phyloP scores from a whole-genome alignment of 768 basidiomycete species.

The Pisolithus albus region DNA sequence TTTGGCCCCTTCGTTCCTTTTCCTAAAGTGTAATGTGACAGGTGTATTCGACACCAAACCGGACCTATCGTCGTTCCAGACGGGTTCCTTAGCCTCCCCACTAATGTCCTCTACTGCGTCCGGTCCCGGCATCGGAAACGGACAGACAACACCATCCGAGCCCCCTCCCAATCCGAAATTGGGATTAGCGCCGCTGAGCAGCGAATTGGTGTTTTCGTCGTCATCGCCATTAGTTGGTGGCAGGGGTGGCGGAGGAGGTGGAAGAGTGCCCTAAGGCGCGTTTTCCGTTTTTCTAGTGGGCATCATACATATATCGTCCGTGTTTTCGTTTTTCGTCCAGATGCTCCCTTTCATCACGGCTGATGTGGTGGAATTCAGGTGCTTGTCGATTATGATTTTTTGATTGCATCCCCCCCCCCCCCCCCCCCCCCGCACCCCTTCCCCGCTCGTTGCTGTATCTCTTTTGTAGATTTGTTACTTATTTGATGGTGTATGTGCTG shows the following conservation, averaged over 20 bases:
- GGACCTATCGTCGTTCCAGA: conserved; percentile 29
- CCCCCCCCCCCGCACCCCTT: no score
- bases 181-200: conserved; percentile 33
- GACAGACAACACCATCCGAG: conserved; percentile 5
- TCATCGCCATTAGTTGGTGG: conserved; percentile 12
- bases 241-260: neutral
- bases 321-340: no score
- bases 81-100: conserved; percentile 14
- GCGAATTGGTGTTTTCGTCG: conserved; percentile 26
- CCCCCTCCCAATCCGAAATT: conserved; percentile 32
- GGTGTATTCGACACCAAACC: conserved; percentile 33
- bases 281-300: no score
- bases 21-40: neutral
- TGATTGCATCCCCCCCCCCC: no score
- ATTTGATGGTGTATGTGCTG: no score
- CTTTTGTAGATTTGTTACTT: no score
- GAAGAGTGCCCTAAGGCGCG: neutral
- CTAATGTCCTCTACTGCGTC: neutral
- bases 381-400: no score
- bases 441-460: no score
- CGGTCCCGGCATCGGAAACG: no score
- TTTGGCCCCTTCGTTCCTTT: neutral
- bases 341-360: no score
- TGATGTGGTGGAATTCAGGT: no score
- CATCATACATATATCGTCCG: no score